Conservation (phyloP, 2,329 filamentous ascomycete species). For the Sarocladium strictum region DNA sequence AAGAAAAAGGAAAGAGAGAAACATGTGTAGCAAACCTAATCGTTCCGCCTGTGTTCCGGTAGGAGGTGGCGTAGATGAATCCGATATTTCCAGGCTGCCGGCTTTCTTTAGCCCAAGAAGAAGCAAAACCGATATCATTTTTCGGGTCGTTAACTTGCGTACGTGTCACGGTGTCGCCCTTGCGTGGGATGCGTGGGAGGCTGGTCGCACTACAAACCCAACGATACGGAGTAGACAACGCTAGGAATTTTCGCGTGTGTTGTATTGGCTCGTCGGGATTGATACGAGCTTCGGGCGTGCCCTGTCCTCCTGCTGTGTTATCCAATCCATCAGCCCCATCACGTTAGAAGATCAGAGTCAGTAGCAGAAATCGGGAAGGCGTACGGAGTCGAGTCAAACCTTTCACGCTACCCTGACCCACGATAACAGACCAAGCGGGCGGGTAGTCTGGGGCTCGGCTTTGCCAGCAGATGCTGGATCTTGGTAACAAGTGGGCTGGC, state of each 20-base stretch:
- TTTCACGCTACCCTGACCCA: neutral
- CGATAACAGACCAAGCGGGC: no score
- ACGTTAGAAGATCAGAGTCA: neutral
- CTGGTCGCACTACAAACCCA: neutral
- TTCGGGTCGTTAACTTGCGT: no score
- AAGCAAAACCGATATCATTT: neutral
- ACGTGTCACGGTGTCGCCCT: no score
- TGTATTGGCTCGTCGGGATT: neutral
- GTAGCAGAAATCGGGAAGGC: neutral
- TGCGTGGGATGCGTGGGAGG: neutral
- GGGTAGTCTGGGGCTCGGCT: no score
- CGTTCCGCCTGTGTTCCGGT: neutral
- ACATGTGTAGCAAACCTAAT: neutral
- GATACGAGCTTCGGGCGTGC: neutral
- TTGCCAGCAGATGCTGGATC: neutral
- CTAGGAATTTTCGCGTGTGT: no score
- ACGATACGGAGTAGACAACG: no score
- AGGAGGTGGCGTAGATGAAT: neutral
- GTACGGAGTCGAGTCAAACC: neutral
- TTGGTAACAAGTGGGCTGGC: neutral
- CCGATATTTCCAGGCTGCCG: neutral
- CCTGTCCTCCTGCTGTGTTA: no score
- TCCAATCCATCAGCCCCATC: neutral
- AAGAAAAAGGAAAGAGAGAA: neutral
- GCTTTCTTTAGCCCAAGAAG: neutral